These are phyloP conservation scores for Calocybe cyanea DNA, from an alignment of 768 basidiomycete species.

Conservation along the genomic window DNA sequence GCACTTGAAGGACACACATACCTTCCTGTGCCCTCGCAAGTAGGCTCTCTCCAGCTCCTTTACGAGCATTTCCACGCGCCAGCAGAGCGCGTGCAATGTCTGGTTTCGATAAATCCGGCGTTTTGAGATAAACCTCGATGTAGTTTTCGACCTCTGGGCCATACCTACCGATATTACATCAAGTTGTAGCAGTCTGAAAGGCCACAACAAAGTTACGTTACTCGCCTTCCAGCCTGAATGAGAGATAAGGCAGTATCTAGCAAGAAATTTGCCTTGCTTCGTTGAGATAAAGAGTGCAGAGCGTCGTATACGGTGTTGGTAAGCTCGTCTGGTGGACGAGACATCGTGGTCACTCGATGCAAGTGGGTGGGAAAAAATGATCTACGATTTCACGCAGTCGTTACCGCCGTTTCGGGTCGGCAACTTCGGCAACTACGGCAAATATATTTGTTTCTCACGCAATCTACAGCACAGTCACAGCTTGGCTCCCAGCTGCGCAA, in stretches of 20 bases:
- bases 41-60: slow-evolving; percentile 49
- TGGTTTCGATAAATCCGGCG: slow-evolving; percentile 49
- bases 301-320: slow-evolving; percentile 47
- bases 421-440: not conserved
- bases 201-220: slow-evolving; percentile 1
- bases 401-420: slow-evolving; percentile 9
- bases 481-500: slow-evolving; percentile 25
- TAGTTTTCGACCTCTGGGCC: slow-evolving; percentile 62
- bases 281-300: slow-evolving; percentile 39
- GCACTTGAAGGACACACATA: slow-evolving; percentile 21
- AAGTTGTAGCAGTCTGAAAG: no score
- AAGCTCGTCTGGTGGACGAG: slow-evolving; percentile 43
- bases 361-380: no score
- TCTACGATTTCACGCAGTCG: not conserved
- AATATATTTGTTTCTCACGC: no score
- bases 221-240: slow-evolving; percentile 49
- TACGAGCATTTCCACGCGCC: slow-evolving; percentile 57
- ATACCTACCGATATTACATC: no score
- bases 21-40: slow-evolving; percentile 59
- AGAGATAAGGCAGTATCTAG: slow-evolving; percentile 45
- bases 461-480: slow-evolving; percentile 21
- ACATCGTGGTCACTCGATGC: slow-evolving; percentile 5
- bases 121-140: slow-evolving; percentile 61
- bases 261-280: slow-evolving; percentile 46
- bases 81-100: slow-evolving; percentile 53